A percentile compares a stretch with the other conserved stretches of the same genome.
Evolutionary conservation across 2,329 filamentous ascomycete genomes (phyloP).

Genomic region (Hymenoscyphus occultus): DNA sequence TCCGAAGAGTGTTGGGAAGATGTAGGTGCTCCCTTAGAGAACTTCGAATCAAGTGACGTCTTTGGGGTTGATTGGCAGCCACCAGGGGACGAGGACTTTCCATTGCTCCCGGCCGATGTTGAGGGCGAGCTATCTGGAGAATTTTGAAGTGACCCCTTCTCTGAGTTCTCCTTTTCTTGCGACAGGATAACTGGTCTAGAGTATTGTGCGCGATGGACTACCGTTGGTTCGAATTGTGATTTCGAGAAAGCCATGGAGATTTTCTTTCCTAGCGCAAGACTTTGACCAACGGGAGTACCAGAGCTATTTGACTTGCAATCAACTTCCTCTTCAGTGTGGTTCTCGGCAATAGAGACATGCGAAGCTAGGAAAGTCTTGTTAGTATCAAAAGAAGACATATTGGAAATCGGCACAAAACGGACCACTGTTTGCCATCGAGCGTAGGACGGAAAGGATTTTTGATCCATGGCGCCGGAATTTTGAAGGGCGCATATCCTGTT

Average conservation of each 20-base stretch:
- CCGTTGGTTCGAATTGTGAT: conserved; percentile 41
- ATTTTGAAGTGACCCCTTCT: conserved; percentile 32
- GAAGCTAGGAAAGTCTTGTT: conserved; percentile 18
- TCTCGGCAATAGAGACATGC: conserved; percentile 19
- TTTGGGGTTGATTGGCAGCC: conserved; percentile 34
- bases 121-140: conserved; percentile 27
- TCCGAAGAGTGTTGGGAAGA: conserved; percentile 32
- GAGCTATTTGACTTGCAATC: not conserved
- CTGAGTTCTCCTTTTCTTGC: conserved; percentile 35
- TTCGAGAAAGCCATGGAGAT: conserved; percentile 43
- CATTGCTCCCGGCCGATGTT: conserved; percentile 29
- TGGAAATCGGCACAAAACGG: conserved; percentile 11
- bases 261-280: conserved; percentile 30
- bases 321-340: conserved; percentile 12
- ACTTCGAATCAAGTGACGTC: conserved; percentile 43
- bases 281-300: conserved; percentile 17
- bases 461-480: conserved; percentile 44
- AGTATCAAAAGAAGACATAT: not conserved
- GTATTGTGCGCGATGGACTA: conserved; percentile 42
- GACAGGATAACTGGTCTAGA: conserved; percentile 40
- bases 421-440: conserved; percentile 43
- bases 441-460: conserved; percentile 43
- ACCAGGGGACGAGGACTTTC: conserved; percentile 32
- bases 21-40: conserved; percentile 28
- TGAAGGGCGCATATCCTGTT: conserved; percentile 31